These are phyloP conservation scores for Lasiodiplodia citricola DNA, from an alignment of 2,329 filamentous ascomycete genomes.

Conservation along the genomic window DNA sequence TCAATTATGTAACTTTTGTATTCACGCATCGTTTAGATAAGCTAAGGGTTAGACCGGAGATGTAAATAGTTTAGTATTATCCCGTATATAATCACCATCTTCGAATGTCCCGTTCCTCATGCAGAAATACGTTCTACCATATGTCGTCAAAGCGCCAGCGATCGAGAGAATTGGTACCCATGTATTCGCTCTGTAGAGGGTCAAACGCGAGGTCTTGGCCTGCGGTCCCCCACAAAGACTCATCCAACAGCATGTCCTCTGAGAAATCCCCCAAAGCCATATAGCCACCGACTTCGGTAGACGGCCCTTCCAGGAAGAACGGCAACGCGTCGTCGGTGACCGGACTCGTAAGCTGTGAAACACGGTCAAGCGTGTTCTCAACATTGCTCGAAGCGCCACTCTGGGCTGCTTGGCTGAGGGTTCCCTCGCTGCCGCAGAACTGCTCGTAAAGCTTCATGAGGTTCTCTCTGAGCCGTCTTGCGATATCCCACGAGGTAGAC, in stretches of 20 bases:
- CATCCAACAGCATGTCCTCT: conserved; percentile 1
- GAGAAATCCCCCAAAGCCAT: neutral
- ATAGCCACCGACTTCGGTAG: neutral
- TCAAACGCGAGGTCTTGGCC: neutral
- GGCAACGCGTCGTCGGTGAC: neutral
- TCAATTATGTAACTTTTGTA: neutral
- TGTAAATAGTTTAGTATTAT: neutral
- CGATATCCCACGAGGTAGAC: neutral
- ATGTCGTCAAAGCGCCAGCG: neutral
- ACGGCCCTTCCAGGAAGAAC: neutral
- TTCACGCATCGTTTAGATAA: neutral
- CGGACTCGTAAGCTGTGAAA: neutral
- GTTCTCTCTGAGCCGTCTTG: neutral
- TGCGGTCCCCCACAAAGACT: neutral
- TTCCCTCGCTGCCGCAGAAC: neutral
- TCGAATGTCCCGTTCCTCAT: neutral
- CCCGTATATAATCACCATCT: neutral
- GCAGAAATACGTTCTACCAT: neutral
- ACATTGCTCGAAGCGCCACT: neutral
- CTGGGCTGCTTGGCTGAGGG: too few relatives aligned
- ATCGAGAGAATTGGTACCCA: neutral
- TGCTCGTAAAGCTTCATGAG: neutral
- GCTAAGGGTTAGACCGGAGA: neutral
- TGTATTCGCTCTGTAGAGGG: neutral
- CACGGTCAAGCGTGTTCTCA: neutral